A percentile compares a stretch with the other conserved stretches of the same genome.
These are phyloP conservation scores for Xylariaceae sp. DNA, from an alignment of 2,329 filamentous ascomycete genomes.

Conservation along the genomic window DNA sequence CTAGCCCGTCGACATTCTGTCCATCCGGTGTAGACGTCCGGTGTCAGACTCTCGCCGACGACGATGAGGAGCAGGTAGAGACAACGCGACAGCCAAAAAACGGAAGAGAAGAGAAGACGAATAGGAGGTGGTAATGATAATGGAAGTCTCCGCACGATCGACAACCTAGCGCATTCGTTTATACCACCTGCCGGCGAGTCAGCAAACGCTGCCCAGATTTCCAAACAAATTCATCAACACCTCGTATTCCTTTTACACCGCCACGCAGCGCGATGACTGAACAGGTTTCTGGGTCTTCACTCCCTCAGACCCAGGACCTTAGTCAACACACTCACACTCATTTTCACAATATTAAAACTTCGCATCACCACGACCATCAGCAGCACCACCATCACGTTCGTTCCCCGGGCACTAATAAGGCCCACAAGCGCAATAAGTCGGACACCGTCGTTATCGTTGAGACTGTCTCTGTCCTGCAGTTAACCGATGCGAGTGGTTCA, in stretches of 20 bases:
- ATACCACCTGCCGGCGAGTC: slow-evolving; percentile 36
- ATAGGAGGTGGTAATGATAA: slow-evolving; percentile 36
- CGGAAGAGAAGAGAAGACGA: slow-evolving; percentile 23
- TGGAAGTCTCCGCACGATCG: slow-evolving; percentile 41
- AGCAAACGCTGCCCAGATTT: slow-evolving; percentile 37
- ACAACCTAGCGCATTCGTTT: slow-evolving; percentile 39
- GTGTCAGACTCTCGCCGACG: slow-evolving; percentile 31
- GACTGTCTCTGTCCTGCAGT: slow-evolving; percentile 61
- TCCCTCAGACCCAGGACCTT: slow-evolving; percentile 53
- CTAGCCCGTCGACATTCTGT: slow-evolving; percentile 19
- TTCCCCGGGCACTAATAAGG: slow-evolving; percentile 31
- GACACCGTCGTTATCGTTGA: slow-evolving; percentile 53
- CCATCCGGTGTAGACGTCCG: slow-evolving; percentile 24
- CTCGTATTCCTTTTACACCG: slow-evolving; percentile 46
- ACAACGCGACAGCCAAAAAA: slow-evolving; percentile 30
- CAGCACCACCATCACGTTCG: slow-evolving; percentile 42
- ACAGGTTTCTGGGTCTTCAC: slow-evolving; percentile 54
- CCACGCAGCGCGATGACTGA: slow-evolving; percentile 52
- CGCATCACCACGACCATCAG: slow-evolving; percentile 29
- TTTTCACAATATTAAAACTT: slow-evolving; percentile 28
- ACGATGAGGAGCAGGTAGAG: slow-evolving; percentile 39
- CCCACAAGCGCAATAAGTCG: slow-evolving; percentile 27
- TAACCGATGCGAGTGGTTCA: slow-evolving; percentile 56
- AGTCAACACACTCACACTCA: slow-evolving; percentile 43
- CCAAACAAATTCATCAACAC: slow-evolving; percentile 34